Percentiles rank a stretch among this genome's conserved stretches.
Evolutionary conservation across 2,329 filamentous ascomycete genomes (phyloP).

Genomic region (Sporothrix pseudoabietina): DNA sequence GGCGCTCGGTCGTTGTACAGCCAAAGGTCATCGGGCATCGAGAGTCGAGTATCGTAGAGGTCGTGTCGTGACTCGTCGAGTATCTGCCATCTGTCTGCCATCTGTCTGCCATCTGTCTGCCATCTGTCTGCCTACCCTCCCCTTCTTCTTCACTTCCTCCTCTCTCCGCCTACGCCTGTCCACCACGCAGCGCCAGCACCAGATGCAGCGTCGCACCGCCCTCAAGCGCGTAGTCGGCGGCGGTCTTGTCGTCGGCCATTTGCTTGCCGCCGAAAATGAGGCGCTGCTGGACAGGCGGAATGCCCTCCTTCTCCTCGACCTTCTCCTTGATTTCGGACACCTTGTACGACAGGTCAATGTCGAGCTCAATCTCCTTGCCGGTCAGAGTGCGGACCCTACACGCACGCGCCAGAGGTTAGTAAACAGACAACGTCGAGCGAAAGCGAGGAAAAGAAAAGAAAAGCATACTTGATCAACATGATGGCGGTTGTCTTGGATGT

Average conservation of each 20-base stretch:
- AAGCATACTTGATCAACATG: constrained; percentile 31
- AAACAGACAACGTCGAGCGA: not conserved
- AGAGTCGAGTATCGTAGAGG: not conserved
- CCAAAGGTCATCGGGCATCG: not conserved
- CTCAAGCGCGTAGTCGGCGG: constrained; percentile 84
- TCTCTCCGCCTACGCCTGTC: constrained; percentile 22
- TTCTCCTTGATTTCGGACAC: constrained; percentile 97
- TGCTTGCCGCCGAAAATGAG: constrained; percentile 97
- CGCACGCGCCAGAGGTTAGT: not conserved
- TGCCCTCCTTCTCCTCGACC: constrained; percentile 98
- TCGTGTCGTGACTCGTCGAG: not conserved
- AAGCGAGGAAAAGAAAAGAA: not conserved
- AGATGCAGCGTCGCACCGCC: constrained; percentile 92
- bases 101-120: not conserved
- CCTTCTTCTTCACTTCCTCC: not conserved
- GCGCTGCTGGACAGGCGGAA: constrained; percentile 93
- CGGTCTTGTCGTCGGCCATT: constrained; percentile 96
- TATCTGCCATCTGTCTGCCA: not conserved
- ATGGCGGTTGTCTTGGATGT: constrained; percentile 13
- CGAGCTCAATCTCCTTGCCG: constrained; percentile 97
- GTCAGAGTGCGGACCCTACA: constrained; percentile 92
- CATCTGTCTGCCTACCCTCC: not conserved
- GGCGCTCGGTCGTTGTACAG: not conserved
- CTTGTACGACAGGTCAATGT: constrained; percentile 93
- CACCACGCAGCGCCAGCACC: constrained; percentile 89